phyloP scores from a whole-genome alignment of 2,329 filamentous ascomycete genomes.

The Fusarium devonianum region DNA sequence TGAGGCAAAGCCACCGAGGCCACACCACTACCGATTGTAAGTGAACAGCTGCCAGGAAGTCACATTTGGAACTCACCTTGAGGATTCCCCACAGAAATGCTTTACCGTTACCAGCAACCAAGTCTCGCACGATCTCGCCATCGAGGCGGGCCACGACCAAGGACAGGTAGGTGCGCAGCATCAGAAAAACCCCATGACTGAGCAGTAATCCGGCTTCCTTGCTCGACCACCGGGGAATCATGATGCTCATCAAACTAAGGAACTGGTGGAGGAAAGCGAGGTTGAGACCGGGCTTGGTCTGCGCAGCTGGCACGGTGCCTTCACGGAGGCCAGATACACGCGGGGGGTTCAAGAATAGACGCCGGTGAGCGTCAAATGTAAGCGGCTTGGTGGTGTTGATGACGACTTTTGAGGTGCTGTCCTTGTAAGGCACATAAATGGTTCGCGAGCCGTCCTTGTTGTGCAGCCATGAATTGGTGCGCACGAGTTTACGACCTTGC shows the following conservation, averaged over 20 bases:
- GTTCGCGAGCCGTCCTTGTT: constrained; percentile 95
- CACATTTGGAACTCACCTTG: constrained; percentile 61
- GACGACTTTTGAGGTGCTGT: constrained; percentile 86
- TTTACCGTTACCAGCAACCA: constrained; percentile 93
- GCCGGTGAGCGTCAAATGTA: constrained; percentile 94
- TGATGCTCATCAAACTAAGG: constrained; percentile 92
- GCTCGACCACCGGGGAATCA: constrained; percentile 94
- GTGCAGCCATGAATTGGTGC: constrained; percentile 90
- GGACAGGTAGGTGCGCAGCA: constrained; percentile 93
- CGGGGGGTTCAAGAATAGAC: constrained; percentile 91
- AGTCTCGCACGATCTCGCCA: constrained; percentile 92
- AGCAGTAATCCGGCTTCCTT: constrained; percentile 92
- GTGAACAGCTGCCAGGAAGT: background rate
- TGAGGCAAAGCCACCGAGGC: constrained; percentile 89
- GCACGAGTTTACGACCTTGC: constrained; percentile 80
- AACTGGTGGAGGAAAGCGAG: constrained; percentile 97
- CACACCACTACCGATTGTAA: constrained; percentile 72
- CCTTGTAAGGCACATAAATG: constrained; percentile 93
- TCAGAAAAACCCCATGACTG: constrained; percentile 87
- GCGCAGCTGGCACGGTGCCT: constrained; percentile 80
- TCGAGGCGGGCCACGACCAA: constrained; percentile 91
- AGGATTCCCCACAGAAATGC: constrained; percentile 86
- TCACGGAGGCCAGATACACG: constrained; percentile 79
- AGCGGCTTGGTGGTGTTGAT: constrained; percentile 90
- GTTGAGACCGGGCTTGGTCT: constrained; percentile 93